A percentile compares a stretch with the other conserved stretches of the same genome.
These are phyloP conservation scores for Fraxinus floribunda DNA, from an alignment of 305 asterid genomes.

Conservation along the genomic window DNA sequence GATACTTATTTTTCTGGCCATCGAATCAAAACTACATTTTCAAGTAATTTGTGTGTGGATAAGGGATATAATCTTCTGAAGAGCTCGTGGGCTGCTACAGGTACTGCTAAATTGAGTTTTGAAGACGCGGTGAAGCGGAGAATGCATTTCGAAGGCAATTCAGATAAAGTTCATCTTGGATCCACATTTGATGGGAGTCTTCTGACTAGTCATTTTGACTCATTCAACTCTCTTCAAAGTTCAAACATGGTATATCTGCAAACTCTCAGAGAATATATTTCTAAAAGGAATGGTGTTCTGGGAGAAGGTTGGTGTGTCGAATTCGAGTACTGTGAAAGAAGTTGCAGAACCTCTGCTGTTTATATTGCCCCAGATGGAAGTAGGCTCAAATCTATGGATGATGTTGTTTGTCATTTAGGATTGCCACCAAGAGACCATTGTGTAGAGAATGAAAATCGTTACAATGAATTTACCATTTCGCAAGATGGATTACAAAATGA, in stretches of 20 bases:
- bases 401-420: conserved; percentile 77
- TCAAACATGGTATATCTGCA: conserved; percentile 61
- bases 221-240: conserved; percentile 33
- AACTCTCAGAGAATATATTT: conserved; percentile 61
- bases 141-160: conserved; percentile 24
- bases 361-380: conserved; percentile 76
- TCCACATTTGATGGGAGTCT: conserved; percentile 37
- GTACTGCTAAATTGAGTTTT: neutral
- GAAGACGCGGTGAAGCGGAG: conserved; percentile 13
- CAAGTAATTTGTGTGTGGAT: conserved; percentile 37
- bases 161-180: conserved; percentile 29
- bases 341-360: conserved; percentile 58
- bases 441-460: conserved; percentile 40
- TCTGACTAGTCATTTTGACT: conserved; percentile 32
- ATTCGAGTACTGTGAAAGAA: conserved; percentile 55
- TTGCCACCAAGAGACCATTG: conserved; percentile 39
- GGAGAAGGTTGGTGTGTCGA: conserved; percentile 89
- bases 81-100: conserved; percentile 31
- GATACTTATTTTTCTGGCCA: conserved; percentile 41
- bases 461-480: conserved; percentile 29
- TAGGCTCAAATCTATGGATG: conserved; percentile 69
- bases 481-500: conserved; percentile 36
- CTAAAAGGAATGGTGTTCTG: conserved; percentile 62
- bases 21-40: conserved; percentile 28
- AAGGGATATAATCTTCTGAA: conserved; percentile 36